Base-by-base conservation (phyloP, 2,329 filamentous ascomycete genomes). In the Monosporascus sp. region DNA sequence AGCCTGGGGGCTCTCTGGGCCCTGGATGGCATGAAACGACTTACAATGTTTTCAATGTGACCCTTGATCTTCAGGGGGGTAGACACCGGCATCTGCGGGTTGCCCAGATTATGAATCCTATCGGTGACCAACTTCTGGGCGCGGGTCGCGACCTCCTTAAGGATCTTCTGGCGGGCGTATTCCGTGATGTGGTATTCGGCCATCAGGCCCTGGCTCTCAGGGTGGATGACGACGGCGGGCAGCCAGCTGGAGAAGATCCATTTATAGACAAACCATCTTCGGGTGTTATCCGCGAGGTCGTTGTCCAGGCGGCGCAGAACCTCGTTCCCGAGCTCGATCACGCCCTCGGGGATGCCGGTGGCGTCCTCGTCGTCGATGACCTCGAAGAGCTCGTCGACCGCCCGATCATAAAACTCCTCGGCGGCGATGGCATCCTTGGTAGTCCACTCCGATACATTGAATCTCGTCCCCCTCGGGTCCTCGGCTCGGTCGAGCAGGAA, bases 181-280 rank as follows among this genome's bases (percentile, higher is more conserved):
- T 95, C 90, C 49, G 89, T 92, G 63, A 97, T 90, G 72, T 96
- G 90, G 69, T 96, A 93, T 63, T 96, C 90, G 53, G 90, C 82
- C 76, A 97, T 86, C 74, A 88, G 83, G 51, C 83, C 82, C 60
- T 84, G 80, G 50, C 80, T 91, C 79, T 99, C 94, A 11, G 94
- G 94, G 64, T 94, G 89, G 48, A 90, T 89, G 64, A 97, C 83
- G 50, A 90, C 87, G 62, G 89, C 87, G 47, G 90, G 80, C 37
- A 97, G 77, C 71, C 94, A 97, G 50, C 87, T 87, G 57, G 90
- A 88, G 69, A 97, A 96, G 57, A 97, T 86, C 85, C 93, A 99
- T 67, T 92, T 88, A 63, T 87, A 89, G 58, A 97, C 86, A 60
- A 97, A 81, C 76, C 92, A 95, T 61, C 85, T 85, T 57, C 90